These are phyloP conservation scores for Aspergillus oerlinghausenensis DNA, from an alignment of 2,329 filamentous ascomycete species.

Conservation along the genomic window DNA sequence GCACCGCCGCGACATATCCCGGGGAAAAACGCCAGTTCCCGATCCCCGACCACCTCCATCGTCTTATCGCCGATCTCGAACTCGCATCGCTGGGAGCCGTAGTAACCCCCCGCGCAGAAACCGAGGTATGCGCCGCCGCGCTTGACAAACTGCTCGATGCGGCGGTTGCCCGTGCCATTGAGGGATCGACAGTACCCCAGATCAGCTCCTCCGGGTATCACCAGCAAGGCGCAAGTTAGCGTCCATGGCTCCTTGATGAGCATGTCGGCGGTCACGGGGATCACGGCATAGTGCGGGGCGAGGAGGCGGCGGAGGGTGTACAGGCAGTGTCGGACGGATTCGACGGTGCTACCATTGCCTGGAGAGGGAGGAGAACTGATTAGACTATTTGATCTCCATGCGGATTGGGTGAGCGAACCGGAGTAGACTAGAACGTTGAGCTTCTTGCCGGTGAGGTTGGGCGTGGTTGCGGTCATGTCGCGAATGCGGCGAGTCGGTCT, in stretches of 20 bases:
- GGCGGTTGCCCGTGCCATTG: constrained; percentile 81
- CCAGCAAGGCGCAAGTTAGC: constrained; percentile 77
- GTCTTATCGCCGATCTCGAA: constrained; percentile 81
- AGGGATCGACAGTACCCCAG: constrained; percentile 82
- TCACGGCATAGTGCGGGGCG: constrained; percentile 87
- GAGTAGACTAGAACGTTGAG: constrained; percentile 94
- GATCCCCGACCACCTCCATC: constrained; percentile 77
- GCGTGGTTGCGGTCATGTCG: constrained; percentile 25
- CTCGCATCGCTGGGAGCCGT: constrained; percentile 74
- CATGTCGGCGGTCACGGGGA: constrained; percentile 71
- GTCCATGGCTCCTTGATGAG: constrained; percentile 91
- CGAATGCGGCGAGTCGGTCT: not conserved
- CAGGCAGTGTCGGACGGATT: constrained; percentile 85
- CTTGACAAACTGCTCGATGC: constrained; percentile 80
- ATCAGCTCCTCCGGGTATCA: constrained; percentile 92
- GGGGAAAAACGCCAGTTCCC: constrained; percentile 85
- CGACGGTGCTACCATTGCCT: constrained; percentile 81
- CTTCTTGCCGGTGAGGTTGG: constrained; percentile 56
- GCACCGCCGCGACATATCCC: constrained; percentile 81
- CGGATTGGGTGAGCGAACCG: constrained; percentile 50
- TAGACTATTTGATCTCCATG: constrained; percentile 25
- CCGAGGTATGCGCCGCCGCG: constrained; percentile 82
- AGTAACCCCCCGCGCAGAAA: constrained; percentile 93
- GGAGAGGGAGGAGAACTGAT: constrained; percentile 11
- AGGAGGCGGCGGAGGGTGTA: constrained; percentile 81